Conservation (phyloP, 176 grass and related monocot species). For the Aegilops tauschii region DNA sequence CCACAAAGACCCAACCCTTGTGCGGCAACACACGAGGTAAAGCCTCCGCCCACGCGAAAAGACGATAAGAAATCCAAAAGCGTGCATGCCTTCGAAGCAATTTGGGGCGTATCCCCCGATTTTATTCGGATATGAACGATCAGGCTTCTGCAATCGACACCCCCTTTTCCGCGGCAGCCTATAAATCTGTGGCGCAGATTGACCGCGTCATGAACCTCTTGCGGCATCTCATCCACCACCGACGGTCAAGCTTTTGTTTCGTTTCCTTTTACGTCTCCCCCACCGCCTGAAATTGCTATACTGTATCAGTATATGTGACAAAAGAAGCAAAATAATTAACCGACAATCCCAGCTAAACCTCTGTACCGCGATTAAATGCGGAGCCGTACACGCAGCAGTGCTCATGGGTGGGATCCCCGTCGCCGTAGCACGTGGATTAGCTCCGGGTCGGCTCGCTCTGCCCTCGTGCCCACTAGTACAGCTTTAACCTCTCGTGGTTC, state of each 20-base stretch:
- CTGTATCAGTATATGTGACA: neutral
- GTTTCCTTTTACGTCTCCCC: too few species aligned
- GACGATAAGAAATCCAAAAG: neutral
- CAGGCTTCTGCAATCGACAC: neutral
- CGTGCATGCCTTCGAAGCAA: neutral
- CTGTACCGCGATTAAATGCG: neutral
- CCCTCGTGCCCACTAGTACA: neutral
- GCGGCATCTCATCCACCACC: too few species aligned
- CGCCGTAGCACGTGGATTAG: slow-evolving; percentile 24
- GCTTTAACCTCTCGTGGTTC: slow-evolving; percentile 26
- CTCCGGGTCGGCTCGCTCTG: neutral
- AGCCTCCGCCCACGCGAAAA: neutral
- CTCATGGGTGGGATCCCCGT: slow-evolving; percentile 17
- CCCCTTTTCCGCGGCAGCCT: neutral
- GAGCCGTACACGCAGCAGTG: neutral
- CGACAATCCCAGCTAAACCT: neutral
- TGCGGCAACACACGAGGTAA: neutral
- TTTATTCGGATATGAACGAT: slow-evolving; percentile 36
- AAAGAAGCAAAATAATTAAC: neutral
- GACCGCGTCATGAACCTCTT: neutral
- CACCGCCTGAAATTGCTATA: neutral
- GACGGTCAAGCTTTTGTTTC: too few species aligned
- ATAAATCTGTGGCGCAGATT: slow-evolving; percentile 8
- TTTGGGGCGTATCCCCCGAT: slow-evolving; percentile 28
- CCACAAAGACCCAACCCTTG: neutral